A percentile compares a stretch with the other conserved stretches of the same genome.
These are phyloP conservation scores for Lipomyces kockii DNA, from an alignment of 805 yeast genomes.

Conservation along the genomic window DNA sequence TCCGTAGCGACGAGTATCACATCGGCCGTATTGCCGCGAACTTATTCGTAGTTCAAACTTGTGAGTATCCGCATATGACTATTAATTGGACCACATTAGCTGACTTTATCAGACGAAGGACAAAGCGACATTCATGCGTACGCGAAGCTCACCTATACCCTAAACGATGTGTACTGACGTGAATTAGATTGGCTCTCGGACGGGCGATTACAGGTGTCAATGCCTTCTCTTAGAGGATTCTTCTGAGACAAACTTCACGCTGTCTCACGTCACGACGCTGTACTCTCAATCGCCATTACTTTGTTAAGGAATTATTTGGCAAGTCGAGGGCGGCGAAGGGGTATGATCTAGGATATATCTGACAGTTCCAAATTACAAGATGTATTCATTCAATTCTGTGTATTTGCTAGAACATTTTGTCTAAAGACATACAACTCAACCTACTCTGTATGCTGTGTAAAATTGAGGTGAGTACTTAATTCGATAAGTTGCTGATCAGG, in stretches of 20 bases:
- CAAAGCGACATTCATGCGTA: constrained; percentile 53
- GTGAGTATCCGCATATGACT: constrained; percentile 26
- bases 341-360: no score
- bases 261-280: not conserved
- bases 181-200: constrained; percentile 41
- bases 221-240: constrained; percentile 42
- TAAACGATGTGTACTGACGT: not conserved
- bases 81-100: constrained; percentile 1
- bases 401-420: no score
- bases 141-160: constrained; percentile 29
- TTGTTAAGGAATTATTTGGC: not conserved
- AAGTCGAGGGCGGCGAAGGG: no score
- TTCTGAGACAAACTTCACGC: not conserved
- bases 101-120: constrained; percentile 44
- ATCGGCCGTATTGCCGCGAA: constrained; percentile 52
- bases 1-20: constrained; percentile 49
- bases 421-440: no score
- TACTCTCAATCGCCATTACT: not conserved
- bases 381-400: no score
- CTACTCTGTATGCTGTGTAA: no score
- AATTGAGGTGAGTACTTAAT: no score
- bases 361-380: no score
- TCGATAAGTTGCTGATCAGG: no score
- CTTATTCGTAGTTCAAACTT: constrained; percentile 53
- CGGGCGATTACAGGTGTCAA: constrained; percentile 50